Base-by-base conservation (phyloP, 257 asterid species). In the Nemophila menziesii region DNA sequence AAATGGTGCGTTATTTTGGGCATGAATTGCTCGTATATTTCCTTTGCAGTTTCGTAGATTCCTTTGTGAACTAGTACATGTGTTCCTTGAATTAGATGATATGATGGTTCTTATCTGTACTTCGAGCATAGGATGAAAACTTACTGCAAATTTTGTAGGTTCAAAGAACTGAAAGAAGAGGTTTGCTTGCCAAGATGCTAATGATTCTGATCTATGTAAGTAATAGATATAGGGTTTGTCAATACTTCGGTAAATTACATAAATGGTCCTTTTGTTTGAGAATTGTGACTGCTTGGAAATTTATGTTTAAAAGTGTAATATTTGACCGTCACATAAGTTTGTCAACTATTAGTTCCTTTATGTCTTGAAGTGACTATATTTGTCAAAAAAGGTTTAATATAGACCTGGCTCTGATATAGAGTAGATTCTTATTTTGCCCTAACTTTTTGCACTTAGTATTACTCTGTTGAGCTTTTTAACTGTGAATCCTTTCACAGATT, bases 21-120 rank as follows among this genome's bases (percentile, higher is more conserved):
- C 85, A 79, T 49, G 74, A 82, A 78, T 17, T 79, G 93, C 24
- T 82, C 73, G 15, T 79, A 82, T 54, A 86, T 79, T 20, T 93
- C 97, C 51, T 86, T 86, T 27, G 97, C 94, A 26, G 97, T 94
- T 69, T 86, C 94, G 47, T 86, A 86, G 17, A 83, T 87, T 43
- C 97, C 97, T 56, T 93, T 68, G 33, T 87, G 95, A 46, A 83
- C 93, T 33, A 83, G 62, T 56, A 70, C 95, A 55, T 75, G 56
- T 12, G 74, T 79, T 17, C 71, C 89, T 94, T 85, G 73, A 20
- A 24, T 18, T 27, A 57, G 2, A 24, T 23, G 22, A 33, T 22
- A n/a, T 33, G 13, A 29, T 4, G 22, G 8, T 8, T 8, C 15
- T 5, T 39, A 39, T 11, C 33, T 21, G 9, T 7, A 29, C 15